phyloP scores from a whole-genome alignment of 1,139 yeast species.

The Geotrichum histeridarum region DNA sequence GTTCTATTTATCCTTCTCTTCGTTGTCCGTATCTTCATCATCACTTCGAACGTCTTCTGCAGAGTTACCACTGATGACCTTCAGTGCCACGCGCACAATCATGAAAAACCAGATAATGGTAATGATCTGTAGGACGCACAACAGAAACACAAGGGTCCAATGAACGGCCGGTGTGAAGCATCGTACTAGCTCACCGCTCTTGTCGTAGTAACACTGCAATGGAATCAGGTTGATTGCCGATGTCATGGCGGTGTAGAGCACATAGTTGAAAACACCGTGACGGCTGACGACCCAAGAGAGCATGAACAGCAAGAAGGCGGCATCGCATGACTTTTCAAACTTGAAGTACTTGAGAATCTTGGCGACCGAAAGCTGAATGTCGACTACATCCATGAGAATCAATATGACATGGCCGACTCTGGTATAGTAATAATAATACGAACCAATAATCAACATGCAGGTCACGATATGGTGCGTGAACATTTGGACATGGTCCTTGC shows the following conservation, averaged over 20 bases:
- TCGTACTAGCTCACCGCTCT: constrained; percentile 32
- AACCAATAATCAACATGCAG: constrained; percentile 59
- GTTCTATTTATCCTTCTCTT: neutral
- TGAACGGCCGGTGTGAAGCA: constrained; percentile 58
- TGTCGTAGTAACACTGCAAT: constrained; percentile 27
- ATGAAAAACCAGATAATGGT: constrained; percentile 70
- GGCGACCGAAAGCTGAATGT: constrained; percentile 64
- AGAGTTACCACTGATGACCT: constrained; percentile 58
- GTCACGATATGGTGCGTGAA: constrained; percentile 84
- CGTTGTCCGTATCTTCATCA: constrained; percentile 34
- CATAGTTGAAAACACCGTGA: constrained; percentile 69
- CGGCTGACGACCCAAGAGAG: constrained; percentile 65
- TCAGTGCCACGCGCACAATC: constrained; percentile 63
- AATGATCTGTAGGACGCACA: constrained; percentile 65
- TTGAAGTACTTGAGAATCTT: constrained; percentile 75
- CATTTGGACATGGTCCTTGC: constrained; percentile 86
- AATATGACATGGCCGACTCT: constrained; percentile 76
- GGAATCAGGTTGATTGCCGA: constrained; percentile 30
- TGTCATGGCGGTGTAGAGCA: constrained; percentile 44
- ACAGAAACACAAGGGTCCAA: constrained; percentile 49
- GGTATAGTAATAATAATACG: constrained; percentile 67
- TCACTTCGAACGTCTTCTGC: constrained; percentile 81
- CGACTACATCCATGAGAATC: constrained; percentile 79
- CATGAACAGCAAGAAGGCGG: constrained; percentile 62
- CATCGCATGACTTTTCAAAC: constrained; percentile 55